Conservation (phyloP, 768 basidiomycete genomes). For the Russula sp. region DNA sequence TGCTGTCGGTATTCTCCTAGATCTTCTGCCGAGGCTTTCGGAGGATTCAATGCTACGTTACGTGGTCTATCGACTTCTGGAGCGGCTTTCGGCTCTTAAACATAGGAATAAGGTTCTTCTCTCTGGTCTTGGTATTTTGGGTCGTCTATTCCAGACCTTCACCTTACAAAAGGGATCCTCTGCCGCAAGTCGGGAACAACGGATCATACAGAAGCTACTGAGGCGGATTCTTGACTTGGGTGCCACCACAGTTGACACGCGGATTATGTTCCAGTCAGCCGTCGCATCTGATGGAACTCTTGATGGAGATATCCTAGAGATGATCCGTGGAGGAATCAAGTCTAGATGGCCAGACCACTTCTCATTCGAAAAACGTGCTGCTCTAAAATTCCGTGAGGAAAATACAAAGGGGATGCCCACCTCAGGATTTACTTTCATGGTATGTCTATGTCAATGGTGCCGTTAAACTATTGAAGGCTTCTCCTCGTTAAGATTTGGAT, state of each 20-base stretch:
- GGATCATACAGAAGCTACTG: constrained; percentile 53
- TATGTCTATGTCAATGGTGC: constrained; percentile 23
- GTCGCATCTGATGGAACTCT: constrained; percentile 44
- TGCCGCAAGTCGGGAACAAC: constrained; percentile 43
- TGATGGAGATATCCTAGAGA: constrained; percentile 58
- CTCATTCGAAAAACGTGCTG: constrained; percentile 51
- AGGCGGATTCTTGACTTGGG: constrained; percentile 71
- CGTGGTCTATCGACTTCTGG: constrained; percentile 52
- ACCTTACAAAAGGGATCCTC: constrained; percentile 25
- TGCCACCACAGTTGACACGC: constrained; percentile 54
- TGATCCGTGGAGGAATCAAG: constrained; percentile 64
- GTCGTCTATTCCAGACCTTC: constrained; percentile 45
- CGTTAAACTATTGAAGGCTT: constrained; percentile 24
- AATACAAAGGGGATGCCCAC: constrained; percentile 46
- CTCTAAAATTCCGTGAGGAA: constrained; percentile 43
- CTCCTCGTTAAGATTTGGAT: constrained; percentile 37
- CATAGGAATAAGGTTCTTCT: constrained; percentile 69
- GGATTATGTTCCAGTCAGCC: constrained; percentile 52
- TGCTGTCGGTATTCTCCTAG: constrained; percentile 55
- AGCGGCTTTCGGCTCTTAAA: constrained; percentile 48
- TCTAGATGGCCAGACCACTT: constrained; percentile 76
- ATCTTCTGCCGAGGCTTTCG: constrained; percentile 32
- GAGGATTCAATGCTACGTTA: constrained; percentile 41
- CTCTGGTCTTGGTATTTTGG: constrained; percentile 49
- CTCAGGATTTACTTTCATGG: constrained; percentile 70